Conservation (phyloP, 371 early-diverging fungal genomes). For the Mucor velutinosus region DNA sequence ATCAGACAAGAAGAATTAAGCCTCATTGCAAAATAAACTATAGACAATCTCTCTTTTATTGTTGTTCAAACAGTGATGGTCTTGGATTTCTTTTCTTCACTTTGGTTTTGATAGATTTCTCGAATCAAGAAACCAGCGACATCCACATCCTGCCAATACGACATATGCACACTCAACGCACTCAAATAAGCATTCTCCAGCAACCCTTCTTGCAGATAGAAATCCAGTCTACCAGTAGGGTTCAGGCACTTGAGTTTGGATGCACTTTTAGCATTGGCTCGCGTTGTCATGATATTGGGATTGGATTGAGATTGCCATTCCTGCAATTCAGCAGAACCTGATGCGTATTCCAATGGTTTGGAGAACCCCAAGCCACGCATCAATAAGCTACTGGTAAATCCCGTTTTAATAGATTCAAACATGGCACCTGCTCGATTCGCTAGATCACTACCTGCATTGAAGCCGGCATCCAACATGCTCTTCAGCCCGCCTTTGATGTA, state of each 20-base stretch:
- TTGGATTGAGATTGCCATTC: constrained; percentile 30
- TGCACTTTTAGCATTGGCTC: constrained; percentile 32
- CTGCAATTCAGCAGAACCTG: constrained; percentile 2
- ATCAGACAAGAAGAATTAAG: not conserved
- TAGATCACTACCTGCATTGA: constrained; percentile 66
- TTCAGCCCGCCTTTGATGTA: constrained; percentile 87
- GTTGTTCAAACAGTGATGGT: constrained; percentile 6
- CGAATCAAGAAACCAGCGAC: constrained; percentile 62
- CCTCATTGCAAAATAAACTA: not conserved
- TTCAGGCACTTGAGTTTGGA: constrained; percentile 58
- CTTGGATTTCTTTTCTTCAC: not conserved
- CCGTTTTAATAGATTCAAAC: constrained; percentile 61
- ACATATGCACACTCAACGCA: constrained; percentile 76
- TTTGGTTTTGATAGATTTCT: constrained; percentile 42
- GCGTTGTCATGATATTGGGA: constrained; percentile 12
- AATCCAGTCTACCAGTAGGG: constrained; percentile 73
- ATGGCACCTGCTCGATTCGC: constrained; percentile 74
- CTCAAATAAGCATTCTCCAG: constrained; percentile 80
- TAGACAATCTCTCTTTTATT: not conserved
- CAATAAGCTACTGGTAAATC: constrained; percentile 58
- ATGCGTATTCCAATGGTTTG: not conserved
- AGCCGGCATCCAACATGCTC: constrained; percentile 63
- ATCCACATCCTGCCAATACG: constrained; percentile 83
- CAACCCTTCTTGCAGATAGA: constrained; percentile 76
- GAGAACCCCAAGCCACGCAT: constrained; percentile 59